Evolutionary conservation across 768 basidiomycete species (phyloP).

Genomic region (Gymnopilus dilepis): DNA sequence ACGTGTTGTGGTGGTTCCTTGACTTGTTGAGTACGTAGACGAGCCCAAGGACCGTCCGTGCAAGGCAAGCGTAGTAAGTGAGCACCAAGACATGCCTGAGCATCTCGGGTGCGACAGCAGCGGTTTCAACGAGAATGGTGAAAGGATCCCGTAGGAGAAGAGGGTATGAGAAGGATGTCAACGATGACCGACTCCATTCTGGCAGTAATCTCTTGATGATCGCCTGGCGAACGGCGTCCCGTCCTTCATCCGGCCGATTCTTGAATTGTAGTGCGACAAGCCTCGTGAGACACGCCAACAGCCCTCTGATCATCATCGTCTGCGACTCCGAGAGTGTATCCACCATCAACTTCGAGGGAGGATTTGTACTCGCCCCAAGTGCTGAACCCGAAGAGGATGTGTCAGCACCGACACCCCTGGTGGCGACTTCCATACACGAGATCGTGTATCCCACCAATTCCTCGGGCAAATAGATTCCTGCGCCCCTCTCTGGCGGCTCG

Average conservation of each 20-base stretch:
- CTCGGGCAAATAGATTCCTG: conserved; percentile 89
- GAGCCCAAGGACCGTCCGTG: conserved; percentile 84
- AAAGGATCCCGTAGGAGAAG: conserved; percentile 90
- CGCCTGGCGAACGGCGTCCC: conserved; percentile 78
- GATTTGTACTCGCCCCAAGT: neutral
- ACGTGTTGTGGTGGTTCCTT: conserved; percentile 54
- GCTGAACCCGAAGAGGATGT: conserved; percentile 25
- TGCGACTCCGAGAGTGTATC: conserved; percentile 84
- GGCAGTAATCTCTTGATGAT: conserved; percentile 90
- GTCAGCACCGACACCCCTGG: conserved; percentile 64
- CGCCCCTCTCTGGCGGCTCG: conserved; percentile 74
- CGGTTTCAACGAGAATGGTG: conserved; percentile 87
- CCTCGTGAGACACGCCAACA: conserved; percentile 72
- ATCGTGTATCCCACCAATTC: conserved; percentile 92
- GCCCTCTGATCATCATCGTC: conserved; percentile 74
- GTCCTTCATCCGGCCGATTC: conserved; percentile 72
- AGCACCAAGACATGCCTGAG: conserved; percentile 88
- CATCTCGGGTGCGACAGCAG: conserved; percentile 88
- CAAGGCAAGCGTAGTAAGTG: conserved; percentile 89
- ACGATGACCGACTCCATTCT: conserved; percentile 88
- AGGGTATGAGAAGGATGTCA: conserved; percentile 84
- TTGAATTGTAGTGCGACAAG: conserved; percentile 74
- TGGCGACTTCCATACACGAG: conserved; percentile 77
- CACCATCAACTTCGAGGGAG: conserved; percentile 49
- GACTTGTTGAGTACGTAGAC: conserved; percentile 83